These are phyloP conservation scores for Aspergillus luchuensis DNA, from an alignment of 2,329 filamentous ascomycete genomes.

Conservation along the genomic window DNA sequence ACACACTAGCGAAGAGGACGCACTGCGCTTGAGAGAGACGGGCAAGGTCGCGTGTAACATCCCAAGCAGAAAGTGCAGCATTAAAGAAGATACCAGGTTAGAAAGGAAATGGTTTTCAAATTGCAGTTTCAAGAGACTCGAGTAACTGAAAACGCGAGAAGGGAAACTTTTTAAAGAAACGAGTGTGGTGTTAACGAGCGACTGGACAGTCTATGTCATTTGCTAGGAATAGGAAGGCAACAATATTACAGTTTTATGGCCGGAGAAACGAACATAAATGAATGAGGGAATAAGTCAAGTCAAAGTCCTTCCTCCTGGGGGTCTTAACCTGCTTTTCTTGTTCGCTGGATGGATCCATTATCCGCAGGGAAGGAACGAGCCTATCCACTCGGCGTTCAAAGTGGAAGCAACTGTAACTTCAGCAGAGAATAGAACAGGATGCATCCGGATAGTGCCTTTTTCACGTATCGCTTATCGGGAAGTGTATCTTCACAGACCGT, in stretches of 20 bases:
- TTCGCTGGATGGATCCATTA: background rate
- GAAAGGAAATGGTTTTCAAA: background rate
- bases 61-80: background rate
- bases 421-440: background rate
- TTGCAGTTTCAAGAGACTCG: constrained; percentile 1
- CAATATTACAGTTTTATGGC: constrained; percentile 1
- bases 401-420: constrained; percentile 8
- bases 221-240: constrained; percentile 17
- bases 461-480: background rate
- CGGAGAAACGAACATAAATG: constrained; percentile 1
- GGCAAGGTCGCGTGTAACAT: constrained; percentile 17
- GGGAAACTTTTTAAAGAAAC: constrained; percentile 14
- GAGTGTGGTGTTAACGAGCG: constrained; percentile 18
- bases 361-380: constrained; percentile 17
- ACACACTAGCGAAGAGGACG: background rate
- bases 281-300: constrained; percentile 2
- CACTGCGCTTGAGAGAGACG: background rate
- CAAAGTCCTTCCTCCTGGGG: background rate
- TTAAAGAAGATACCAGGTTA: background rate
- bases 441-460: constrained; percentile 6
- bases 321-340: background rate
- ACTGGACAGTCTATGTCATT: constrained; percentile 18
- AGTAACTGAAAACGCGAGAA: constrained; percentile 2
- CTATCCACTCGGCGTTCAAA: background rate
- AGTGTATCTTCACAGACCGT: background rate